Percentiles rank a stretch among this genome's conserved stretches.
phyloP scores from a whole-genome alignment of 257 asterid species.

The Prunella vulgaris region DNA sequence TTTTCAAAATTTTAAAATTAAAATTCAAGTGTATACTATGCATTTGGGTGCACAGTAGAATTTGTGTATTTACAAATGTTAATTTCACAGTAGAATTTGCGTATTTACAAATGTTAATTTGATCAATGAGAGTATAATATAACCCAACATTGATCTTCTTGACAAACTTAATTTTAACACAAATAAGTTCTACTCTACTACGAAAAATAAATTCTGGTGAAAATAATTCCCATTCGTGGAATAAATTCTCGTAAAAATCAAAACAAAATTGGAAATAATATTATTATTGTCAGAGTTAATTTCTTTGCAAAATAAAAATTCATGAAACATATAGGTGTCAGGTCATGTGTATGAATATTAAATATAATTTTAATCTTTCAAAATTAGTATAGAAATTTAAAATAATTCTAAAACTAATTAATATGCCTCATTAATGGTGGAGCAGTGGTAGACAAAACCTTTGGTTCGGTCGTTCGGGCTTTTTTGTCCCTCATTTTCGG shows the following conservation, averaged over 20 bases:
- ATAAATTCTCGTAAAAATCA: background rate
- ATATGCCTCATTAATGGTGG: constrained; percentile 30
- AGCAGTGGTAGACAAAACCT: constrained; percentile 32
- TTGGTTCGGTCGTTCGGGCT: constrained; percentile 16
- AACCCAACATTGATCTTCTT: background rate
- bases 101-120: background rate
- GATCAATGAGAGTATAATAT: background rate
- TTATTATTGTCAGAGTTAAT: background rate
- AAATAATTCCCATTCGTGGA: background rate
- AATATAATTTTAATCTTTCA: constrained; percentile 14
- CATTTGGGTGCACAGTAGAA: no score
- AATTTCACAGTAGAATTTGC: no score
- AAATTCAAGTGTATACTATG: no score
- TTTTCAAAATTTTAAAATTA: no score
- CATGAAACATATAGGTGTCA: background rate
- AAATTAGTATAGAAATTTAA: background rate
- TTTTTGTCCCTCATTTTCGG: constrained; percentile 30
- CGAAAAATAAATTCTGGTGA: background rate
- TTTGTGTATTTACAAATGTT: no score
- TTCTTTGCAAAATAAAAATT: background rate
- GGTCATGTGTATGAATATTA: background rate
- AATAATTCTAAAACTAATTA: constrained; percentile 17
- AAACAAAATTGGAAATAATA: no score
- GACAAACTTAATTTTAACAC: background rate
- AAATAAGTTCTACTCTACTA: background rate